These are phyloP conservation scores for Quillaja saponaria DNA, from an alignment of 306 rosid species.

Conservation along the genomic window DNA sequence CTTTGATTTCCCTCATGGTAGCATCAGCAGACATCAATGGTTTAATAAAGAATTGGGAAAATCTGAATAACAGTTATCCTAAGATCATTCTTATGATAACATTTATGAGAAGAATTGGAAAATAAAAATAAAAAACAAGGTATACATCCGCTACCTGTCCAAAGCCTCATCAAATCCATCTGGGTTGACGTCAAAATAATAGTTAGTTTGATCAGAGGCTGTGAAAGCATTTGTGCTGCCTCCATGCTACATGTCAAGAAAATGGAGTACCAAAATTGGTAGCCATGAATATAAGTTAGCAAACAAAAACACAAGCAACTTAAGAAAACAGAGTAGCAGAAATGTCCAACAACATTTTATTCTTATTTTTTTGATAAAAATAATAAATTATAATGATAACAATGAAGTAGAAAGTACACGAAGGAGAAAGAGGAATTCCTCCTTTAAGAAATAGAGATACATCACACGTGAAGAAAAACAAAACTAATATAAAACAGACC, in stretches of 20 bases:
- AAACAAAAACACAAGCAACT: conserved; percentile 1
- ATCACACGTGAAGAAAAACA: too few relatives aligned
- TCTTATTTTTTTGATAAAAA: too few relatives aligned
- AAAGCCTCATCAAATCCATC: conserved; percentile 93
- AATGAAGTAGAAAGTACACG: too few relatives aligned
- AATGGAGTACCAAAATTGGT: conserved; percentile 8
- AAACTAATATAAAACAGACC: too few relatives aligned
- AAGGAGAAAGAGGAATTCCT: too few relatives aligned
- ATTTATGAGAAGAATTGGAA: conserved; percentile 1
- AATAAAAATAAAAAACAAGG: conserved; percentile 15
- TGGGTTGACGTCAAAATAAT: conserved; percentile 67
- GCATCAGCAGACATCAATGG: conserved; percentile 98
- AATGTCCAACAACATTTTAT: neutral
- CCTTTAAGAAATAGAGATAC: too few relatives aligned
- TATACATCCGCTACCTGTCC: conserved; percentile 65
- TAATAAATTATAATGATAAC: too few relatives aligned
- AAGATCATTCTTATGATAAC: conserved; percentile 8
- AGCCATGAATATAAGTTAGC: conserved; percentile 13
- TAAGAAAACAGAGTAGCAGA: neutral
- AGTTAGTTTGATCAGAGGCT: conserved; percentile 69
- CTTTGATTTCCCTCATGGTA: conserved; percentile 92
- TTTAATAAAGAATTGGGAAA: conserved; percentile 88
- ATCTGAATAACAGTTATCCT: conserved; percentile 50
- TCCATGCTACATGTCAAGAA: conserved; percentile 63
- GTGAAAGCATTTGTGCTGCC: conserved; percentile 90